phyloP scores from a whole-genome alignment of 805 yeast species.

The Scheffersomyces ergatensis region DNA sequence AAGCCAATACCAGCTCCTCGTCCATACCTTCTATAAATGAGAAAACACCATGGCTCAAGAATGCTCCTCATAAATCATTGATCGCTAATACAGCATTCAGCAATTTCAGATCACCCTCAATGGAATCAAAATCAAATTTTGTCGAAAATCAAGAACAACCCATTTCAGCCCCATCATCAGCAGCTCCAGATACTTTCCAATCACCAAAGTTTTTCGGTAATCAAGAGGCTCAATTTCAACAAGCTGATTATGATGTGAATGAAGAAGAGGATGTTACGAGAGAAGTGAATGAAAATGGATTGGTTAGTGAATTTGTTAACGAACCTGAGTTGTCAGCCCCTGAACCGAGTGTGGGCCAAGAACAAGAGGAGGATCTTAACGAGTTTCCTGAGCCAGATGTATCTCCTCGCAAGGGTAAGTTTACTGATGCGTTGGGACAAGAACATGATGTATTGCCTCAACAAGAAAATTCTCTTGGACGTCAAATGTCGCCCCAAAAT shows the following conservation, averaged over 20 bases:
- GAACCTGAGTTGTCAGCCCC: neutral
- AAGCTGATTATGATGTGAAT: neutral
- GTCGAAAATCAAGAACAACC: slow-evolving; percentile 1
- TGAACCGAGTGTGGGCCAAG: neutral
- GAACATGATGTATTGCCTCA: neutral
- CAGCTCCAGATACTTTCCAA: too few relatives aligned
- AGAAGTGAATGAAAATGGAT: neutral
- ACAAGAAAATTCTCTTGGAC: neutral
- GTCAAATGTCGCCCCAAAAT: neutral
- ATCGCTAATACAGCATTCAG: slow-evolving; percentile 31
- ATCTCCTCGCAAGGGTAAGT: neutral
- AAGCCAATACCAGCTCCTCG: neutral
- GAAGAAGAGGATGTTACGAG: neutral
- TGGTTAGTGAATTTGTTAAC: too few relatives aligned
- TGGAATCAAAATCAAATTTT: neutral
- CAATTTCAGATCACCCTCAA: slow-evolving; percentile 19
- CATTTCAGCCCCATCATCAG: too few relatives aligned
- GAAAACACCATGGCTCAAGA: slow-evolving; percentile 3
- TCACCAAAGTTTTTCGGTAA: neutral
- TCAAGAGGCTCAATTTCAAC: neutral
- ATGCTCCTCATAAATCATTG: slow-evolving; percentile 13
- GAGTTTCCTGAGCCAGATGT: neutral
- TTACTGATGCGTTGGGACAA: neutral
- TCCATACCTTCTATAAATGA: slow-evolving; percentile 3
- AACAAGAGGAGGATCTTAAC: neutral